These are phyloP conservation scores for Syzygium syzygioides DNA, from an alignment of 441 rosid species.

Conservation along the genomic window DNA sequence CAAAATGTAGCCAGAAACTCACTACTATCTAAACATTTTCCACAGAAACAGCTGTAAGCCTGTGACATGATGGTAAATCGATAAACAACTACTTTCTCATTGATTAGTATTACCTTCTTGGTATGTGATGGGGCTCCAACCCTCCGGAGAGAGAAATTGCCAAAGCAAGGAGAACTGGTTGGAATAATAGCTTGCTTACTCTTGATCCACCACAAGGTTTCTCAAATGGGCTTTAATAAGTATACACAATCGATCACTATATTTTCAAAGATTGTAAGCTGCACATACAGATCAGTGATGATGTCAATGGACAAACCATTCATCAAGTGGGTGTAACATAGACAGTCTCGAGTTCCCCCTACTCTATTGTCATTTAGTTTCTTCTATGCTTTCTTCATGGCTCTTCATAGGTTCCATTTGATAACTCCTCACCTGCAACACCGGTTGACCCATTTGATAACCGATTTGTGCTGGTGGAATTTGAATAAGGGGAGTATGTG, in stretches of 20 bases:
- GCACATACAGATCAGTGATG: background rate
- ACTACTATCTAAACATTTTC: background rate
- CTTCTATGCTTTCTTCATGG: slow-evolving; percentile 21
- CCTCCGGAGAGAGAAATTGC: background rate
- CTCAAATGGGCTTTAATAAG: background rate
- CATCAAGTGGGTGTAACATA: background rate
- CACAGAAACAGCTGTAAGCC: background rate
- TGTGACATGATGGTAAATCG: background rate
- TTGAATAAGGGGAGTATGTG: slow-evolving; percentile 43
- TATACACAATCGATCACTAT: background rate
- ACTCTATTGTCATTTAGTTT: background rate
- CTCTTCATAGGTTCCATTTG: slow-evolving; percentile 49
- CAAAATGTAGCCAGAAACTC: background rate
- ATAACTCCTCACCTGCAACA: slow-evolving; percentile 47
- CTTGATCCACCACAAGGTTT: background rate
- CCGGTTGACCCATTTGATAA: slow-evolving; percentile 53
- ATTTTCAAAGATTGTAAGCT: background rate
- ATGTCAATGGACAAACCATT: background rate
- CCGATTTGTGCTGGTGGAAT: slow-evolving; percentile 42
- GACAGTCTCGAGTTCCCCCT: background rate
- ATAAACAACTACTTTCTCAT: background rate
- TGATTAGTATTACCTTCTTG: background rate
- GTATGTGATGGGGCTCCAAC: background rate
- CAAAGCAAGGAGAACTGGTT: background rate
- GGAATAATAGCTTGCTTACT: background rate